Evolutionary conservation across 2,329 filamentous ascomycete species (phyloP).

Genomic region (Tolypocladium pustulatum): DNA sequence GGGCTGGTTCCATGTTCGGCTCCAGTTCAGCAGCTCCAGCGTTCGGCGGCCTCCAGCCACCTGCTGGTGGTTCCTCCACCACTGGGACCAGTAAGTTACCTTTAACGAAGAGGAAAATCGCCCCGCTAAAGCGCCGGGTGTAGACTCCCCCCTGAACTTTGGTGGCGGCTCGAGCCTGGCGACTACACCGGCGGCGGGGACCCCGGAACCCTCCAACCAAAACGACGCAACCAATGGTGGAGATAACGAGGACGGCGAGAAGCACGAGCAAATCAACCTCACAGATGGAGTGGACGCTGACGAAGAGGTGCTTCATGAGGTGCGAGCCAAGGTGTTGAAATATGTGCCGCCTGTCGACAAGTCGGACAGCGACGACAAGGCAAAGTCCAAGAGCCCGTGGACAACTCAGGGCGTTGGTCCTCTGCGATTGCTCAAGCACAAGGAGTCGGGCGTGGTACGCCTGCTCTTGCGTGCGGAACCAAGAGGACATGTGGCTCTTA

Average conservation of each 20-base stretch:
- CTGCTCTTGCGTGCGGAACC: constrained; percentile 67
- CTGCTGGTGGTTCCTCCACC: constrained; percentile 30
- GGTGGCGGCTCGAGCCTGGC: constrained; percentile 50
- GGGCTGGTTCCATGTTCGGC: constrained; percentile 20
- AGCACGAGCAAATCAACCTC: constrained; percentile 61
- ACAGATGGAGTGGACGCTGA: constrained; percentile 59
- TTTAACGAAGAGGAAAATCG: constrained; percentile 29
- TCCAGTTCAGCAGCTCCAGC: constrained; percentile 21
- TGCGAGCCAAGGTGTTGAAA: constrained; percentile 60
- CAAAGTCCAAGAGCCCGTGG: constrained; percentile 51
- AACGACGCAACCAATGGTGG: constrained; percentile 28
- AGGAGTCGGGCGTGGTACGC: constrained; percentile 54
- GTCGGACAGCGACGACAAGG: constrained; percentile 29
- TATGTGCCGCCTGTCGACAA: constrained; percentile 39
- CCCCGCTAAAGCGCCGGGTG: constrained; percentile 34
- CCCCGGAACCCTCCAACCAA: constrained; percentile 43
- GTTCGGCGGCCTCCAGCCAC: constrained; percentile 30
- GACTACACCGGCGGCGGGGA: constrained; percentile 48
- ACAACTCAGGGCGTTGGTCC: constrained; percentile 59
- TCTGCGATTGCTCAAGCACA: constrained; percentile 63
- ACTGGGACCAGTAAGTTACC: constrained; percentile 36
- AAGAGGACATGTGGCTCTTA: constrained; percentile 62
- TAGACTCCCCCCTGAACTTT: constrained; percentile 46
- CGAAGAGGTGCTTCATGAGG: constrained; percentile 59
- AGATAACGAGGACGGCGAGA: constrained; percentile 44